Evolutionary conservation across 2,329 filamentous ascomycete species (phyloP), one percentile per base, ranked within the genome.

Genomic region (Purpureocillium takamizusanense): DNA sequence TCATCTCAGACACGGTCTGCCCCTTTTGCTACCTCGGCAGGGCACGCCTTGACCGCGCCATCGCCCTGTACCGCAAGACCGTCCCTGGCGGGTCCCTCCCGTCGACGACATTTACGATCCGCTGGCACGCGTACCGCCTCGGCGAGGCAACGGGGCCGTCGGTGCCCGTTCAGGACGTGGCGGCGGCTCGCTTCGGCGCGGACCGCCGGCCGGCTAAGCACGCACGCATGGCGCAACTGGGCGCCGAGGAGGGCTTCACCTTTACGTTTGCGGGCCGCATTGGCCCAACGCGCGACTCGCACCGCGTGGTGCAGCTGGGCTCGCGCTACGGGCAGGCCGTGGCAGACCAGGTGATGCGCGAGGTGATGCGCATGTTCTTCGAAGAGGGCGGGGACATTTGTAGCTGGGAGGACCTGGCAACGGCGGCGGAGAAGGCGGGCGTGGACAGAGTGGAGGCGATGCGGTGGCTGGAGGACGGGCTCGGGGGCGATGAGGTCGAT

Each of bases 1-100:
- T 87, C 54, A 78, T 88, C 42, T 86, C 76, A n/a, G 88, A 94
- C 63, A 84, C 78, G 3, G 75, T 92, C 49, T 94, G 86, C 56
- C 83, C 86, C 4, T 73, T 68, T 73, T 84, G 87, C 69, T 92
- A 88, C 58, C 69, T 94, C 13, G 87, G 86, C 59, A 83, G 86
- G 55, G 78, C 78, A 46, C 79, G 84, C 29, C 74, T 94, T 30
- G 76, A 82, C 36, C 74, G 73, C 44, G 86, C 83, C 44, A 90
- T 94, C 43, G 56, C 67, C 8, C 59, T 74, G 23, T 86, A 85
- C 65, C 73, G 76, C 51, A 67, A 73, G 50, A 66, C 69, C 30
- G 67, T 86, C 48, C 78, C 82, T 0, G 63, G 66, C 36, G 74
- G 66, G 9, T 53, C 21, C 21, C 21, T 25, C 6, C 21, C 57